Base-by-base conservation (phyloP, 768 basidiomycete genomes). In the Suillus subalutaceus region DNA sequence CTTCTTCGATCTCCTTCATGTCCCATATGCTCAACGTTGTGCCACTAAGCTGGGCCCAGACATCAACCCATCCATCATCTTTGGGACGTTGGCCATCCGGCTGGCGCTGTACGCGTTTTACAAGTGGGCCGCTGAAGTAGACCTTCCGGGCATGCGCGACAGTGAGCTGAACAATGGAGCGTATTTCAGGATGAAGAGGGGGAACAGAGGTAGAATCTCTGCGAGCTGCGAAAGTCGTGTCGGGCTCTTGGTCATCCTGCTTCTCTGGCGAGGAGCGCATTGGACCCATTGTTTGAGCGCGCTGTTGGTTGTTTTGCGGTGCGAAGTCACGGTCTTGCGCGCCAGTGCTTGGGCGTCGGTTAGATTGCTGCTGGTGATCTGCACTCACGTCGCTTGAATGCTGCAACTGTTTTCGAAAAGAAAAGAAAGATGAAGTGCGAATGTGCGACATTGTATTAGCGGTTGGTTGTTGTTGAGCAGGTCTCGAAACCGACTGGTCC, bases 1-100 rank as follows among this genome's bases (percentile, higher is more conserved):
- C 94, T 73, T 90, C 91, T 68, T 94, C 89, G 64, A 96, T 89
- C 71, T 90, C 87, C 72, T 86, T 88, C 91, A 96, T 95, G 74
- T 94, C 93, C 94, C 94, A 96, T 52, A 95, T 83, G 71, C 92
- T 94, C 70, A 96, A 83, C 26, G 92, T 95, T 6, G 93, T 94
- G 5, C 94, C 95, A 60, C 92, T 90, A 41, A 96, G 82, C 78
- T 96, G 94, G 1, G 90, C 94, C 92, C 93, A 96, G 18, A 96
- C 90, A 20, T 94, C 88, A 13, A 83, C 83, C 92, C 94, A 94
- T 1, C 88, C 87, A 4, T 92, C 91, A 72, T 93, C 90, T 72
- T 90, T 90, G 4, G 90, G 86, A 66, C 82, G 84, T 70, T 88
- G 84, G 26, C 93, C 92, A 74, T 93, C 90, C 1, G 93, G 81